phyloP scores from a whole-genome alignment of 2,329 filamentous ascomycete species.

The Rachicladosporium sp. region DNA sequence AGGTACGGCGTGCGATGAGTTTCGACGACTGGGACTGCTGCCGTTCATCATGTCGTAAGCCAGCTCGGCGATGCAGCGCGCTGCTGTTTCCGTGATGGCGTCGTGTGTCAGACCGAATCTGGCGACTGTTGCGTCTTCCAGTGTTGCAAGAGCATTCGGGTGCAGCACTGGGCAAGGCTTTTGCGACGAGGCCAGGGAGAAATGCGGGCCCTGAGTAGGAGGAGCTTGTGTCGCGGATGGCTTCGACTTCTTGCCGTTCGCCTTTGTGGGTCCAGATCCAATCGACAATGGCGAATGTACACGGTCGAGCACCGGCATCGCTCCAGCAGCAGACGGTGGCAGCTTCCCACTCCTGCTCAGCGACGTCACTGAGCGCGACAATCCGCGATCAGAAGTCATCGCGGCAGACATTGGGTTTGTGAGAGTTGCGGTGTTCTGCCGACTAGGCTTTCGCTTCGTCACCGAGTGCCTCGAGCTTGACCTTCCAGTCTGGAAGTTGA shows the following conservation, averaged over 20 bases:
- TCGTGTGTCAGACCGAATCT: slow-evolving; percentile 80
- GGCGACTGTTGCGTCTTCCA: slow-evolving; percentile 81
- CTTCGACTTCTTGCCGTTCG: slow-evolving; percentile 11
- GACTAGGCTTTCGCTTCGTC: slow-evolving; percentile 22
- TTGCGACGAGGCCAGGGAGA: slow-evolving; percentile 43
- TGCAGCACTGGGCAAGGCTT: slow-evolving; percentile 46
- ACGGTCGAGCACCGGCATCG: slow-evolving; percentile 18
- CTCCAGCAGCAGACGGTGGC: slow-evolving; percentile 10
- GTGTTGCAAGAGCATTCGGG: slow-evolving; percentile 75
- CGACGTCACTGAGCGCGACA: slow-evolving; percentile 14
- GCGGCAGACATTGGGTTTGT: slow-evolving; percentile 23
- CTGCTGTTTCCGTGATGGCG: slow-evolving; percentile 84
- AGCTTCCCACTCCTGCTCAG: slow-evolving; percentile 10
- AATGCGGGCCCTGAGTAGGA: slow-evolving; percentile 22
- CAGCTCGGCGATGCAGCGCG: slow-evolving; percentile 79
- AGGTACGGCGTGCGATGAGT: slow-evolving; percentile 25
- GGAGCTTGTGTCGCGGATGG: slow-evolving; percentile 2
- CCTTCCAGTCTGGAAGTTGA: slow-evolving; percentile 22
- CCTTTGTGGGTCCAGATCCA: slow-evolving; percentile 10
- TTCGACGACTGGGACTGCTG: slow-evolving; percentile 11
- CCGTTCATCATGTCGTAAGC: slow-evolving; percentile 39
- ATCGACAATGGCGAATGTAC: slow-evolving; percentile 19
- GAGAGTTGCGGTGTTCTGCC: slow-evolving; percentile 28
- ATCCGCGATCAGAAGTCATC: slow-evolving; percentile 16
- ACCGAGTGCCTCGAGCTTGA: slow-evolving; percentile 21